Evolutionary conservation across 768 basidiomycete species (phyloP).

Genomic region (Tubosaeta sp.): DNA sequence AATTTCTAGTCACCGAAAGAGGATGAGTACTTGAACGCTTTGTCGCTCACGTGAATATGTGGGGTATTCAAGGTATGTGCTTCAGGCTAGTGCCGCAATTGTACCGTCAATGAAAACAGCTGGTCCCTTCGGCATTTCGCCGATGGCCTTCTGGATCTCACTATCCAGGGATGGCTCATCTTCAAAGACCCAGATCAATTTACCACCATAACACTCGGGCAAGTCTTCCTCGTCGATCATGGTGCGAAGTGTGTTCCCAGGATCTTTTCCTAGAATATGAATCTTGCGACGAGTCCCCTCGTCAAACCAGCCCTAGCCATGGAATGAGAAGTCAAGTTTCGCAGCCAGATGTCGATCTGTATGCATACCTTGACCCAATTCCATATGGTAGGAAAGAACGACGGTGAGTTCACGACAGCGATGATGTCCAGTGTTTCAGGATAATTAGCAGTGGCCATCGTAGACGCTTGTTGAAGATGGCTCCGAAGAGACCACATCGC

Average conservation of each 20-base stretch:
- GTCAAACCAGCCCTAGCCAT: conserved; percentile 67
- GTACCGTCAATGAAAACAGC: conserved; percentile 45
- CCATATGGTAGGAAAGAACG: conserved; percentile 83
- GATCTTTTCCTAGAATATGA: conserved; percentile 62
- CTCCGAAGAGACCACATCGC: conserved; percentile 66
- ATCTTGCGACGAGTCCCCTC: conserved; percentile 76
- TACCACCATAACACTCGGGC: conserved; percentile 71
- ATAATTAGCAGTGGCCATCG: conserved; percentile 75
- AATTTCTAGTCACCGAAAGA: too few species aligned
- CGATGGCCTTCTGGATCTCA: conserved; percentile 42
- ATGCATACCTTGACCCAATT: conserved; percentile 68
- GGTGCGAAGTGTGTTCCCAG: conserved; percentile 46
- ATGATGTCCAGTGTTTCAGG: conserved; percentile 71
- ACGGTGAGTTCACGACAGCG: conserved; percentile 73
- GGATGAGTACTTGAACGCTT: neutral
- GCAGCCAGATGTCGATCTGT: neutral
- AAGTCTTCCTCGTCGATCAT: conserved; percentile 49
- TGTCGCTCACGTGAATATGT: neutral
- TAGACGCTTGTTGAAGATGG: conserved; percentile 72
- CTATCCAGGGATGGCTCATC: conserved; percentile 65
- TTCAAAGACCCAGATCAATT: conserved; percentile 65
- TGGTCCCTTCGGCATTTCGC: conserved; percentile 54
- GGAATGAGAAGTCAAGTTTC: neutral
- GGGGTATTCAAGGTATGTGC: neutral
- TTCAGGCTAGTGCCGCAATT: conserved; percentile 24